Base-by-base conservation (phyloP, 2,329 filamentous ascomycete genomes). In the Phoma herbarum region DNA sequence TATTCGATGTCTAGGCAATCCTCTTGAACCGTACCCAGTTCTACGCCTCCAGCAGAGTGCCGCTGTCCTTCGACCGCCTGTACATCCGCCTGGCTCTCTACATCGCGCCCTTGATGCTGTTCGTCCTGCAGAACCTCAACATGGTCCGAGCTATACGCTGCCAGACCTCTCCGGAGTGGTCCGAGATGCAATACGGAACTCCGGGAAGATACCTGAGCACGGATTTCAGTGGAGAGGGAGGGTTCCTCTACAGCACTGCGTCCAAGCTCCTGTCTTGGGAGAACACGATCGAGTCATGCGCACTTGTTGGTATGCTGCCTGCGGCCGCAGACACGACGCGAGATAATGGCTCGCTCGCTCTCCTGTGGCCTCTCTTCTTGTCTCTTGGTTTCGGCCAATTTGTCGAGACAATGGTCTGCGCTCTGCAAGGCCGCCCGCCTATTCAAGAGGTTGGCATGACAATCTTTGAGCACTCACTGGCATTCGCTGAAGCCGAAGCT, bases 391-490 rank as follows among this genome's bases (percentile, higher is more conserved):
- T 89, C 2, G 93, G 92, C 66, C 92, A 97, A 73, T 94, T 98
- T 67, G 80, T 97, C 20, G 95, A 98, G 77, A 95, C 92, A 0
- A 80, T 98, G 10, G 90, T 90, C 4, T 96, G 92, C 75, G 92
- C 94, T 10, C 84, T 98, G 7, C 92, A 97, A 75, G 94, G 94
- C 29, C 87, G 90, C 2, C 85, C 87, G 2, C 86, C 92, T 0
- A 86, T 90, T 62, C 90, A 91, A 0, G 95, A 98, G 78, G 96
- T 92, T 1, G 93, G 93, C 18, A 97, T 98, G 91, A 97, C 93
- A 0, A 85, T 97, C 2, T 97, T 98, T 70, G 95, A 99, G 75
- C 93, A 97, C 72, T 97, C 93, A 0, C 83, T 99, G 9, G 94
- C 94, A 2, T 99, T 98, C 79, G 92, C 94, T 11, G 95, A 99